Evolutionary conservation across 2,329 filamentous ascomycete genomes (phyloP), one percentile per base, ranked within the genome.

Genomic region (Penicillium sclerotiorum): DNA sequence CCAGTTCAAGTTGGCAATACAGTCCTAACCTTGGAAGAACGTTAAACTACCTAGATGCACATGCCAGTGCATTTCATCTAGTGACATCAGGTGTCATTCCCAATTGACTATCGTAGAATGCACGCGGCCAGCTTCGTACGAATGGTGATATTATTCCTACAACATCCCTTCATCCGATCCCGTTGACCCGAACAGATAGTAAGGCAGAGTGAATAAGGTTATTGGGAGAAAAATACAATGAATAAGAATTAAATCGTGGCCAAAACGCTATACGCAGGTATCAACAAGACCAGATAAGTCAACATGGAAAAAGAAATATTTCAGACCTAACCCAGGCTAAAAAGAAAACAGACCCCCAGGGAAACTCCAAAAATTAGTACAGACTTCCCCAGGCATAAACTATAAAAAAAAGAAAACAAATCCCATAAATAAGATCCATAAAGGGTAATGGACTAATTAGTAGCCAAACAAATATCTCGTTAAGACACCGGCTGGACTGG

Each of bases 401-500:
- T 5, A 17, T 8, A 36, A 35, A 35, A 12, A 4, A 28, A 32
- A 22, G 2, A 32, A 13, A 42, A 2, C 17, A 32, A 30, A 44
- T 8, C n/a, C 22, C 11, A 28, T 38, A 37, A 13, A 28, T 28
- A 11, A n/a, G 11, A 17, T 12, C 13, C 15, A n/a, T 5, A 49
- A 18, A 33, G 35, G 21, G 45, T 35, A 52, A 48, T 45, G 23
- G 30, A 45, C 45, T 39, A 40, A 15, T 15, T 38, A 52, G 21
- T 25, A 42, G 42, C 20, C 36, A 8, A 40, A 37, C 21, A 43
- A 49, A 20, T 32, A n/a, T n/a, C n/a, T n/a, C n/a, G n/a, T 33
- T 25, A 52, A 15, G 45, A 49, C 11, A 70, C 68, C 7, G 61
- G 60, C 50, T 67, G 65, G 35, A 71, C 64, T 13, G 64, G 54